A percentile compares a stretch with the other conserved stretches of the same genome.
Evolutionary conservation across 2,329 filamentous ascomycete genomes (phyloP).

Genomic region (Rachicladosporium sp.): DNA sequence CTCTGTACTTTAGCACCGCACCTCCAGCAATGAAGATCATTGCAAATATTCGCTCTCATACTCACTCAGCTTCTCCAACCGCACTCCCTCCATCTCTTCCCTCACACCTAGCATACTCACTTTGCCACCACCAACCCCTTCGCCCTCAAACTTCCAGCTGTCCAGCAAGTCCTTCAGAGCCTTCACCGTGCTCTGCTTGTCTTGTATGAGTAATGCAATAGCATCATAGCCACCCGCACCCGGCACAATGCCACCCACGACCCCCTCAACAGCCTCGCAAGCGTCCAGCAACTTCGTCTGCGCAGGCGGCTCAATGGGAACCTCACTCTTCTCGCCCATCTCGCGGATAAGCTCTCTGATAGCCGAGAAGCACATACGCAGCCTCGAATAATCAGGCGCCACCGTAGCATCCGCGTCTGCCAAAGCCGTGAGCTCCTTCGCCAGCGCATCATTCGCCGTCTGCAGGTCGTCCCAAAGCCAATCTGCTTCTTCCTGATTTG

Average conservation of each 20-base stretch:
- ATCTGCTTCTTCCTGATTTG: slow-evolving; percentile 51
- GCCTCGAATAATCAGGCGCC: slow-evolving; percentile 36
- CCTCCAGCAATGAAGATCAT: no score
- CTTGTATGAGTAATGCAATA: slow-evolving; percentile 64
- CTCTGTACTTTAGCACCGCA: no score
- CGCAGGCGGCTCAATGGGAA: slow-evolving; percentile 77
- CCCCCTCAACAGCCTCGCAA: slow-evolving; percentile 57
- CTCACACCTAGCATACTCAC: slow-evolving; percentile 58
- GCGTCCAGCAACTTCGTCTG: slow-evolving; percentile 79
- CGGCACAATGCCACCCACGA: slow-evolving; percentile 83
- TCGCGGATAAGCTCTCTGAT: slow-evolving; percentile 53
- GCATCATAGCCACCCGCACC: slow-evolving; percentile 93
- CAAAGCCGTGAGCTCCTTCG: slow-evolving; percentile 46
- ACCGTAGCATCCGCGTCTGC: slow-evolving; percentile 35
- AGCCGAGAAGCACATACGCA: slow-evolving; percentile 39
- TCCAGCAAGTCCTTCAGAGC: slow-evolving; percentile 50
- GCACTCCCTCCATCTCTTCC: slow-evolving; percentile 59
- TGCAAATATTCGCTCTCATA: slow-evolving; percentile 19
- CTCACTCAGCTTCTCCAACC: slow-evolving; percentile 25
- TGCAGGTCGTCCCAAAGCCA: slow-evolving; percentile 67
- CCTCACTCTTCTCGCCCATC: slow-evolving; percentile 62
- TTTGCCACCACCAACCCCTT: slow-evolving; percentile 31
- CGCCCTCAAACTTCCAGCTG: slow-evolving; percentile 45
- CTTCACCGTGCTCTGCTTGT: slow-evolving; percentile 52
- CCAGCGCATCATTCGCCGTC: slow-evolving; percentile 58